phyloP scores from a whole-genome alignment of 2,329 filamentous ascomycete species.

The Botrytis fabae region DNA sequence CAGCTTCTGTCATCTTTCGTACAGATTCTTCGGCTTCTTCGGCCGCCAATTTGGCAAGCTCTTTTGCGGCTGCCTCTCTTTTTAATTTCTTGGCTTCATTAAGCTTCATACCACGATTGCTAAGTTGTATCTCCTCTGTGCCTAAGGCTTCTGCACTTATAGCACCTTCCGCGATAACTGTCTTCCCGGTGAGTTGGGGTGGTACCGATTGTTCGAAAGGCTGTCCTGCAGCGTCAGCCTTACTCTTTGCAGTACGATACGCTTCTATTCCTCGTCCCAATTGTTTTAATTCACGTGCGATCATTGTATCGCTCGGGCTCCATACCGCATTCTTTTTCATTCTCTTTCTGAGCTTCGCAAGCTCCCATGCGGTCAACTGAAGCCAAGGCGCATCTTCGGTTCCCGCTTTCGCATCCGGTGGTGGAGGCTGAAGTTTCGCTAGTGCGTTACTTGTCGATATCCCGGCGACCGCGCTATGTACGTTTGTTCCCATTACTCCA shows the following conservation, averaged over 20 bases:
- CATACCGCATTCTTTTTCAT: constrained; percentile 93
- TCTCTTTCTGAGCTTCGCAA: constrained; percentile 71
- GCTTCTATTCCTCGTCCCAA: constrained; percentile 67
- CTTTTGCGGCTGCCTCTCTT: constrained; percentile 70
- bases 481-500: constrained; percentile 41
- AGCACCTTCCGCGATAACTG: constrained; percentile 59
- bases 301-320: constrained; percentile 84
- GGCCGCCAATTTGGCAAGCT: constrained; percentile 59
- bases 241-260: constrained; percentile 60
- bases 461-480: constrained; percentile 41
- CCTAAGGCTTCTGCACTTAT: constrained; percentile 54
- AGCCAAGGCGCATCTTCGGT: constrained; percentile 65
- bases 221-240: constrained; percentile 65
- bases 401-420: constrained; percentile 58
- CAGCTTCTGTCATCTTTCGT: constrained; percentile 53
- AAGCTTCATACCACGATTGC: constrained; percentile 74
- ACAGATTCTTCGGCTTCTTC: constrained; percentile 62
- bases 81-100: constrained; percentile 81
- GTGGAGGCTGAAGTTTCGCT: constrained; percentile 54
- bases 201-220: constrained; percentile 51
- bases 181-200: constrained; percentile 39
- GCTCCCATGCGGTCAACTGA: constrained; percentile 63
- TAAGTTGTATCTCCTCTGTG: constrained; percentile 62
- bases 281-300: constrained; percentile 71
- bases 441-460: constrained; percentile 43